Conservation (phyloP, 129 eudicot species). For the Escallonia rubra region DNA sequence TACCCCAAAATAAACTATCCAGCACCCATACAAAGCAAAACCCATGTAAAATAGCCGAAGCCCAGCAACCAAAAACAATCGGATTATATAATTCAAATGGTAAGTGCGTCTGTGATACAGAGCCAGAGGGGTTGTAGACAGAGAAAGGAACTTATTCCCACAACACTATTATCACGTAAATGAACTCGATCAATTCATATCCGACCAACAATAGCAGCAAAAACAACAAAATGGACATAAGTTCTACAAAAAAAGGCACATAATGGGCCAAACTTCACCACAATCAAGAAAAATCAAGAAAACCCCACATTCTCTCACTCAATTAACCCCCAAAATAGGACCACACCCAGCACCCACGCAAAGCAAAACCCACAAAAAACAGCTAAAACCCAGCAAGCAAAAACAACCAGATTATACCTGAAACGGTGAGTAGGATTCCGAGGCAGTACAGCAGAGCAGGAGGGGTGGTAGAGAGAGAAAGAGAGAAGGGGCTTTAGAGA, state of each 20-base stretch:
- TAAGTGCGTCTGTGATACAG: neutral
- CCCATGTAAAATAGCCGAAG: constrained; percentile 1
- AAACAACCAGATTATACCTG: constrained; percentile 23
- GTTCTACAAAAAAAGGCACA: no score
- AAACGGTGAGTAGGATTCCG: neutral
- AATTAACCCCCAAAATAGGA: no score
- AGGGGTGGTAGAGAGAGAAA: constrained; percentile 7
- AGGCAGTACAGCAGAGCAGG: neutral
- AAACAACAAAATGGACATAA: no score
- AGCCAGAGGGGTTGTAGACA: constrained; percentile 1
- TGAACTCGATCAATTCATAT: no score
- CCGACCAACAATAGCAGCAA: no score
- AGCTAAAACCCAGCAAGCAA: constrained; percentile 15
- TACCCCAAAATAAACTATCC: no score
- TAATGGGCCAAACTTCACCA: no score
- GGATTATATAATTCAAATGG: constrained; percentile 23
- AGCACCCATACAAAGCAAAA: no score
- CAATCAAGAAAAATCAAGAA: no score
- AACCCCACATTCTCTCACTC: no score
- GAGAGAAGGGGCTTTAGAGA: neutral
- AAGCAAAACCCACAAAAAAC: neutral
- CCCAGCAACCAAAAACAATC: constrained; percentile 12
- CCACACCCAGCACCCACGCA: no score
- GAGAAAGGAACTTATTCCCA: neutral
- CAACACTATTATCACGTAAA: no score